Evolutionary conservation across 2,329 filamentous ascomycete species (phyloP), one percentile per base, ranked within the genome.

Genomic region (Tricladium varicosporioides): DNA sequence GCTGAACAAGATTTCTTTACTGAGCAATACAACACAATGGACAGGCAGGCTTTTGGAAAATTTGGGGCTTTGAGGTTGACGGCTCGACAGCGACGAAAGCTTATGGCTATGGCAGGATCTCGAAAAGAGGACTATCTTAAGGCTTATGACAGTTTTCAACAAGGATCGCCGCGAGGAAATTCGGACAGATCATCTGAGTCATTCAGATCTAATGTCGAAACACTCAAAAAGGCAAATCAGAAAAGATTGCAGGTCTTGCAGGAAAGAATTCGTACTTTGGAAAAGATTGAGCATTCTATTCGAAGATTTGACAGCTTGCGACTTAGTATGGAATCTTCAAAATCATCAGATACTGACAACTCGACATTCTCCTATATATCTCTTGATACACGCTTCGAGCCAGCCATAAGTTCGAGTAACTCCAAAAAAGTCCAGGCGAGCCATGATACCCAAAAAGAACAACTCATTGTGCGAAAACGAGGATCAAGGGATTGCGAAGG

Each of bases 1-100:
- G 10, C 53, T 19, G 45, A 61, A 11, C 57, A 57, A 51, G 22
- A 27, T 10, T 22, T n/a, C 19, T 62, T 62, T 15, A 27, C 58
- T 14, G 54, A 58, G 22, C 56, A 32, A 32, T 60, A 57, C 33
- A 47, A 51, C 31, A 44, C 18, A 9, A 19, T 51, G n/a, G 47
- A 51, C 18, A 36, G 14, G 11, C 48, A 51, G 10, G 18, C 47
- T 5, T 27, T 47, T 10, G 53, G 13, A 13, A 32, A n/a, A 7
- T 10, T 13, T 14, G 33, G 48, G 33, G 45, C 5, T n/a, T 13
- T 45, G 9, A 5, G n/a, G n/a, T 48, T 57, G 18, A 53, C 44
- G 5, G 8, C 14, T 9, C 14, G 42, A 22, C 13, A 52, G 14
- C 54, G 49, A 27, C 36, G 33, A 33, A 36, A 31, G 14, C 44